Percentiles rank a stretch among this genome's conserved stretches.
These are phyloP conservation scores for Allantophomopsis cytisporea DNA, from an alignment of 2,329 filamentous ascomycete species.

Conservation along the genomic window DNA sequence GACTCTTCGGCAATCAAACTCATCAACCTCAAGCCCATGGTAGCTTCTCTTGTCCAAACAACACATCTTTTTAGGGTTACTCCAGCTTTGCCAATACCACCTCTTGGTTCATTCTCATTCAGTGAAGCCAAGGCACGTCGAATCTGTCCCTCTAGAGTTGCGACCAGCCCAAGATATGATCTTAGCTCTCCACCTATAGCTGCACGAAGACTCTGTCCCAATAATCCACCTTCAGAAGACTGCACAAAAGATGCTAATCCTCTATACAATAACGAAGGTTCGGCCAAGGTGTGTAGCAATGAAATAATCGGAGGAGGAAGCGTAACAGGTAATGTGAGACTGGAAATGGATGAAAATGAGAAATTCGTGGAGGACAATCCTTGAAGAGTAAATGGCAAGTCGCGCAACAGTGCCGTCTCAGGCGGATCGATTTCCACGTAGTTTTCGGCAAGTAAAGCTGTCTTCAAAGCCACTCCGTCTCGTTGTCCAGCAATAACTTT, in stretches of 20 bases:
- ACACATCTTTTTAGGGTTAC: conserved; percentile 93
- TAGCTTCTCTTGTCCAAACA: conserved; percentile 94
- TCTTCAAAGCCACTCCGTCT: conserved; percentile 10
- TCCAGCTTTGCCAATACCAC: conserved; percentile 69
- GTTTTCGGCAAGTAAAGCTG: conserved; percentile 11
- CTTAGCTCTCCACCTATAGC: conserved; percentile 76
- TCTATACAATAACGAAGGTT: conserved; percentile 86
- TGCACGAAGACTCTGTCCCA: conserved; percentile 82
- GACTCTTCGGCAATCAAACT: conserved; percentile 89
- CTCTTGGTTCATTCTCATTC: conserved; percentile 52
- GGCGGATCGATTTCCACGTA: conserved; percentile 45
- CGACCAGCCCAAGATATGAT: conserved; percentile 81
- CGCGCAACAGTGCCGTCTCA: conserved; percentile 56
- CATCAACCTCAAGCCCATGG: conserved; percentile 88
- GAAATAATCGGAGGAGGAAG: conserved; percentile 77
- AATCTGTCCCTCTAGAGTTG: conserved; percentile 86
- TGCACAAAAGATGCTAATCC: conserved; percentile 72
- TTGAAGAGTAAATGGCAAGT: conserved; percentile 86
- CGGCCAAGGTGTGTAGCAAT: conserved; percentile 76
- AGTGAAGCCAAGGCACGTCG: conserved; percentile 64
- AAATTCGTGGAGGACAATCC: conserved; percentile 81
- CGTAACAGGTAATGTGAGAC: conserved; percentile 62
- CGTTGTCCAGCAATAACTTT: neutral
- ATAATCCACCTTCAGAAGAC: conserved; percentile 66
- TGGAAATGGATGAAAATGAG: conserved; percentile 55